phyloP scores from a whole-genome alignment of 768 basidiomycete genomes.

The Mycena pura region DNA sequence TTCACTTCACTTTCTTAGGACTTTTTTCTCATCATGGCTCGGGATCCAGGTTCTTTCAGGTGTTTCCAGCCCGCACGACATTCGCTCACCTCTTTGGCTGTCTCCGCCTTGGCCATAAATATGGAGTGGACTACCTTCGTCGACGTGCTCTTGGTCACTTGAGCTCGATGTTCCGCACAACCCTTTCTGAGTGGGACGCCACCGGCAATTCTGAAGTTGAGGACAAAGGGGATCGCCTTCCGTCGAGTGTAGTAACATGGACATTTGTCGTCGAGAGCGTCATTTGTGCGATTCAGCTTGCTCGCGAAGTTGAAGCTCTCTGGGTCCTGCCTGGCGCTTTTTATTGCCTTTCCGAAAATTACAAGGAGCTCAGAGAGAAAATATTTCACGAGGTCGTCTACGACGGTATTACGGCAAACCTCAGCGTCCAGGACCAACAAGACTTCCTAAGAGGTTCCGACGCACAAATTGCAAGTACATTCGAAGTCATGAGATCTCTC shows the following conservation, averaged over 20 bases:
- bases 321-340: slow-evolving; percentile 11
- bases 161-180: slow-evolving; percentile 5
- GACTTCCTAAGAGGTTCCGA: background rate
- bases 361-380: background rate
- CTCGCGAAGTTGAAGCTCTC: slow-evolving; percentile 18
- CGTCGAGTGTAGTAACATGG: too few relatives aligned
- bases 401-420: background rate
- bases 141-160: slow-evolving; percentile 19
- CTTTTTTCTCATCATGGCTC: background rate
- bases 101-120: slow-evolving; percentile 15
- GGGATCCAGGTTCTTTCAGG: too few relatives aligned
- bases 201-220: background rate
- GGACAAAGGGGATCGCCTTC: too few relatives aligned
- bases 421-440: background rate
- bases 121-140: slow-evolving; percentile 12
- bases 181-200: background rate
- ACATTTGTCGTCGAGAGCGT: background rate
- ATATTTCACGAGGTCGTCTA: background rate
- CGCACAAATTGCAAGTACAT: too few relatives aligned
- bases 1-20: too few relatives aligned
- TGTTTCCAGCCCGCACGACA: slow-evolving; percentile 8
- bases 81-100: background rate
- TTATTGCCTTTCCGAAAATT: background rate
- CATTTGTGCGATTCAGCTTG: background rate
- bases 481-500: too few relatives aligned